Evolutionary conservation across 257 asterid genomes (phyloP).

Genomic region (Knoxia roxburghii): DNA sequence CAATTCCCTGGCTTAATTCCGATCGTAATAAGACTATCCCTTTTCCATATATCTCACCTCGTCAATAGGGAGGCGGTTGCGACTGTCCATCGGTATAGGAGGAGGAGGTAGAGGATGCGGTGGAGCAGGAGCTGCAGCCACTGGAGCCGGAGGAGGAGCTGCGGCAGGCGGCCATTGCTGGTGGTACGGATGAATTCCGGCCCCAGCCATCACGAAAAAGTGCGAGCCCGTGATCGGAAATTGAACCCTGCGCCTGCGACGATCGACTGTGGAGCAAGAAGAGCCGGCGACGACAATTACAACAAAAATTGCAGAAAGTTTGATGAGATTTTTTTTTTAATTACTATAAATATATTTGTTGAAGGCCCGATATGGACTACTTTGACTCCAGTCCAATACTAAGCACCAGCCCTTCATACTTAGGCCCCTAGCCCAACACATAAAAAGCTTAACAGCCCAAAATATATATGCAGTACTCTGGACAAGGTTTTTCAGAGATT

Average conservation of each 20-base stretch:
- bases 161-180: conserved; percentile 69
- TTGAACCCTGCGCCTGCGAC: conserved; percentile 26
- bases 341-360: too few species aligned
- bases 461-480: neutral
- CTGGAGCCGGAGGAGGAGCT: conserved; percentile 38
- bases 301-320: neutral
- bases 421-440: too few species aligned
- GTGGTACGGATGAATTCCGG: conserved; percentile 79
- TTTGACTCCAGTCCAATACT: too few species aligned
- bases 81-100: conserved; percentile 36
- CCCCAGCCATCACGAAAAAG: conserved; percentile 37
- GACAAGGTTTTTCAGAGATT: too few species aligned
- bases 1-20: neutral
- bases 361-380: too few species aligned
- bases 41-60: conserved; percentile 20
- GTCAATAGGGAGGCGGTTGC: conserved; percentile 21
- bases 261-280: neutral
- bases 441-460: neutral
- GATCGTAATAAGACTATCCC: neutral
- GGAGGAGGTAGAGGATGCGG: conserved; percentile 34
- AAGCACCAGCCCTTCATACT: too few species aligned
- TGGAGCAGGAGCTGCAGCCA: conserved; percentile 22
- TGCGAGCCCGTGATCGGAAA: conserved; percentile 5
- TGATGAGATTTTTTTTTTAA: too few species aligned
- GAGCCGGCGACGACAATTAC: neutral